Conservation (phyloP, 345 rosid genomes). For the Kandelia obovata region DNA sequence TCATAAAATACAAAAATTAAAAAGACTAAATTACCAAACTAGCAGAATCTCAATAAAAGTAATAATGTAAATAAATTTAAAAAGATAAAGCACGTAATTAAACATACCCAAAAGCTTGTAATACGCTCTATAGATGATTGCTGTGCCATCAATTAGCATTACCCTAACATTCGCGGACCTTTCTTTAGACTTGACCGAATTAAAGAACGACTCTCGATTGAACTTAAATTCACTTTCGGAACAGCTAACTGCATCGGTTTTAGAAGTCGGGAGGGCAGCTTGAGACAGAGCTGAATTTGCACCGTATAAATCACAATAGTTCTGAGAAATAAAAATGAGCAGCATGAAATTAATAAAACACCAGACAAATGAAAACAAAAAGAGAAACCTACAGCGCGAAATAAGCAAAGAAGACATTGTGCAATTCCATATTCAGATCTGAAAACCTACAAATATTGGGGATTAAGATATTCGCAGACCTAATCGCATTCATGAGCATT, state of each 20-base stretch:
- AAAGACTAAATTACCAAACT: not conserved
- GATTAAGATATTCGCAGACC: not conserved
- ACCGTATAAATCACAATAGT: conserved; percentile 35
- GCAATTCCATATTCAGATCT: too few relatives aligned
- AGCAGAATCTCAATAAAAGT: not conserved
- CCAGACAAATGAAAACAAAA: not conserved
- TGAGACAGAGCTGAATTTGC: conserved; percentile 28
- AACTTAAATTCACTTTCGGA: conserved; percentile 27
- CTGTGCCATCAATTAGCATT: conserved; percentile 95
- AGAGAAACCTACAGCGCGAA: not conserved
- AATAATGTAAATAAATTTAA: not conserved
- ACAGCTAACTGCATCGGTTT: conserved; percentile 22
- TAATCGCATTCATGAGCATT: not conserved
- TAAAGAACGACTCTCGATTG: conserved; percentile 21
- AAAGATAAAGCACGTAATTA: not conserved
- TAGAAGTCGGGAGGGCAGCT: not conserved
- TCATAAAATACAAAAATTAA: too few relatives aligned
- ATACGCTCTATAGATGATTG: conserved; percentile 89
- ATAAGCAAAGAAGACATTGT: not conserved
- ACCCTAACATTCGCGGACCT: conserved; percentile 50
- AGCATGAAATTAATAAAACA: too few relatives aligned
- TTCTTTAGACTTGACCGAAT: conserved; percentile 35
- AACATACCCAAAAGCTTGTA: conserved; percentile 84
- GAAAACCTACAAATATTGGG: not conserved
- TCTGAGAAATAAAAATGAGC: conserved; percentile 37